Base-by-base conservation (phyloP, 2,329 filamentous ascomycete genomes). In the Phaeomoniella chlamydospora region DNA sequence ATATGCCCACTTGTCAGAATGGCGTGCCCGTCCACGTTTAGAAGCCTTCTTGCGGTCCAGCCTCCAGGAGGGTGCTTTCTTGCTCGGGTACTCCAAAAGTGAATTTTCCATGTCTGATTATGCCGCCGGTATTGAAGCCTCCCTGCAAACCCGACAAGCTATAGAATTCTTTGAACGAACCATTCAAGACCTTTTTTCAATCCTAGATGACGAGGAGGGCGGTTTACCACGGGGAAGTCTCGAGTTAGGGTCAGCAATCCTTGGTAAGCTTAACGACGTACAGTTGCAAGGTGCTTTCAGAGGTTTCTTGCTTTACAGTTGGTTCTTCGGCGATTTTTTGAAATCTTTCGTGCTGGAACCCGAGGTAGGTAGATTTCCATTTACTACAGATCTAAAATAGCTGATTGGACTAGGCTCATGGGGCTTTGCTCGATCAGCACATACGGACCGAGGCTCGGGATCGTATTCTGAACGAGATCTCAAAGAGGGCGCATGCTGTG, bases 1-100 rank as follows among this genome's bases (percentile, higher is more conserved):
- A 38, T 96, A 86, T 82, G 77, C 83, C 35, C 70, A 76, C 38
- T 82, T 87, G 70, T 77, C 83, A 42, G 79, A 87, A 56, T 96
- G 88, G 87, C 81, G 84, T 29, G 85, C 85, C 39, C 86, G 80
- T 49, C 74, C 79, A 45, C 90, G 86, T 44, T 77, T 98, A 67
- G 87, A 94, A 59, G 81, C 85, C 59, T 96, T 88, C 55, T 72
- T 98, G 10, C 90, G 94, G 82, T 83, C 90, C 53, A 84, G 92
- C 41, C 72, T 98, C 18, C 84, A 94, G 58, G 82, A 92, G 48
- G 90, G 90, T 45, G 80, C 86, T 29, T 94, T 94, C 52, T 67
- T 96, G 39, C 67, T 94, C 47, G 86, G 94, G 51, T 78, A 81
- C 51, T 77, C 83, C 49, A 82, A 87, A 55, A 80, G 86, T 51